phyloP scores from a whole-genome alignment of 1,139 yeast genomes.

The Protomyces arabidopsidicola region DNA sequence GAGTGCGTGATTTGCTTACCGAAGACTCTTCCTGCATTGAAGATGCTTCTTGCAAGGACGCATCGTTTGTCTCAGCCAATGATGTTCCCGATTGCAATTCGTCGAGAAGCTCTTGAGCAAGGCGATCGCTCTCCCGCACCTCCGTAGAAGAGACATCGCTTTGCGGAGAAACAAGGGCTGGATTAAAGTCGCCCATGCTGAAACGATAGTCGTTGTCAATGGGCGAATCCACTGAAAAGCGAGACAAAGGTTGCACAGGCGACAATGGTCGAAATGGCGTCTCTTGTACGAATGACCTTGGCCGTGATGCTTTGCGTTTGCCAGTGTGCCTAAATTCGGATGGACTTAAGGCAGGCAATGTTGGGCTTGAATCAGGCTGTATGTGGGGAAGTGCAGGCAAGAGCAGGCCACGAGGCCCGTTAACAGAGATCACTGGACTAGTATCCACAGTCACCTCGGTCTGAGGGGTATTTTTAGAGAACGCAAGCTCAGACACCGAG shows the following conservation, averaged over 20 bases:
- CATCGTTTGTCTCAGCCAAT: neutral
- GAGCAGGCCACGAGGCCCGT: too few relatives aligned
- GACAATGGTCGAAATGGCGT: neutral
- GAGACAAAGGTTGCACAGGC: neutral
- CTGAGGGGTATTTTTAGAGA: too few relatives aligned
- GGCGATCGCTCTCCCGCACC: neutral
- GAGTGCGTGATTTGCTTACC: neutral
- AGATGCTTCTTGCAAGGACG: neutral
- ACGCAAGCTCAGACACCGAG: too few relatives aligned
- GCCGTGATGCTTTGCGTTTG: neutral
- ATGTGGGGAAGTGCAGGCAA: too few relatives aligned
- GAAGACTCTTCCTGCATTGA: neutral
- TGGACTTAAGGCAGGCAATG: too few relatives aligned
- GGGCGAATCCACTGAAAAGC: neutral
- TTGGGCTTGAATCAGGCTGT: too few relatives aligned
- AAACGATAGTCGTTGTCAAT: neutral
- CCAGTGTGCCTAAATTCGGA: neutral
- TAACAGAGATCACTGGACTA: too few relatives aligned
- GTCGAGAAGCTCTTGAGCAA: neutral
- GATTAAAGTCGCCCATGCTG: neutral
- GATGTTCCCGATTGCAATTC: neutral
- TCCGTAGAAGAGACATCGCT: neutral
- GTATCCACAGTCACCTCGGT: too few relatives aligned
- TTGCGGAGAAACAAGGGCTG: neutral
- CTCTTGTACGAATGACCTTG: neutral